These are phyloP conservation scores for Triangularia setosa DNA, from an alignment of 2,329 filamentous ascomycete species.

Conservation along the genomic window DNA sequence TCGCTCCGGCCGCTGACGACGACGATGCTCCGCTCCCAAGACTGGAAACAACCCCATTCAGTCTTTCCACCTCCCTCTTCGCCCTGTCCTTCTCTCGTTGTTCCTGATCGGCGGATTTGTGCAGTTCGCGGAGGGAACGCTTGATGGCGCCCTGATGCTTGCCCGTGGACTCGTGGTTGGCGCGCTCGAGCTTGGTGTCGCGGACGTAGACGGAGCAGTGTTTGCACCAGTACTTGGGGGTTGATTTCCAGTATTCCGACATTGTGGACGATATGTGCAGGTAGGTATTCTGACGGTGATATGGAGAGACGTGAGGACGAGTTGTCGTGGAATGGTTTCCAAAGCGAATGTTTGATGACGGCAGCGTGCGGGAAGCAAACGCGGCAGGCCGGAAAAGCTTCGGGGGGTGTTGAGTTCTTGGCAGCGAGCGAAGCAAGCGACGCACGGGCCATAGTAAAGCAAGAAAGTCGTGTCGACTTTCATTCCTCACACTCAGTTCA, in stretches of 20 bases:
- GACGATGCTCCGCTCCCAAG: constrained; percentile 9
- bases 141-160: constrained; percentile 84
- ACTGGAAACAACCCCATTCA: constrained; percentile 70
- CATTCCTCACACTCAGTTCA: background rate
- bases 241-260: constrained; percentile 99
- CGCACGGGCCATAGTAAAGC: background rate
- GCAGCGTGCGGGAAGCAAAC: background rate
- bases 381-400: background rate
- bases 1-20: constrained; percentile 21
- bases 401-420: background rate
- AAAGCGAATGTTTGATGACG: background rate
- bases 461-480: background rate
- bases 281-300: background rate
- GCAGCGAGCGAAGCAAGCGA: background rate
- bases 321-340: background rate
- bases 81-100: constrained; percentile 78
- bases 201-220: constrained; percentile 87
- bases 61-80: constrained; percentile 76
- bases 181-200: constrained; percentile 85
- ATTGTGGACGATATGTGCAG: constrained; percentile 44
- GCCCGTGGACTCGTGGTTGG: constrained; percentile 82
- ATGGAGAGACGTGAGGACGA: background rate
- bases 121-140: constrained; percentile 83
- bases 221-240: constrained; percentile 97
- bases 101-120: constrained; percentile 76